Conservation (phyloP, 305 asterid species). For the Galium porrigens region DNA sequence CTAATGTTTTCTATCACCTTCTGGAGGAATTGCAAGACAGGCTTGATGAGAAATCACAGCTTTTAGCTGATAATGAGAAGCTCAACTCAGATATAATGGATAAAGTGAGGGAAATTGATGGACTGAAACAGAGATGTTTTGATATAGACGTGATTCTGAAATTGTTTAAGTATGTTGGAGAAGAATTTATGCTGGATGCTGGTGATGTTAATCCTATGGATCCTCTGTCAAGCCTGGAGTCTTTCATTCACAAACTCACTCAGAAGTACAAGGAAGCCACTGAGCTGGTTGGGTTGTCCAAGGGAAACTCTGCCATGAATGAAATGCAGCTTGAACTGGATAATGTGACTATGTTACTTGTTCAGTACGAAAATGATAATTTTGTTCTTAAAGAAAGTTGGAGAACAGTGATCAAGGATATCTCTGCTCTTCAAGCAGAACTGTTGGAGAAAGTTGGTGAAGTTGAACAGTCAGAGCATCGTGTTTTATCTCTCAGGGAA, state of each 20-base stretch:
- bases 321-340: conserved; percentile 52
- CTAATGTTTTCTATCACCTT: conserved; percentile 30
- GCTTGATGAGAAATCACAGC: conserved; percentile 40
- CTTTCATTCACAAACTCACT: conserved; percentile 43
- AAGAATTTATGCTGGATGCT: conserved; percentile 40
- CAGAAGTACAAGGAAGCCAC: conserved; percentile 48
- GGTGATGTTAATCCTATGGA: conserved; percentile 25
- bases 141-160: conserved; percentile 35
- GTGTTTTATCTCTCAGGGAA: conserved; percentile 80
- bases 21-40: conserved; percentile 38
- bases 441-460: conserved; percentile 54
- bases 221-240: conserved; percentile 44
- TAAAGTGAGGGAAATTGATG: conserved; percentile 38
- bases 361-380: conserved; percentile 57
- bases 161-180: conserved; percentile 48
- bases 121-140: conserved; percentile 36
- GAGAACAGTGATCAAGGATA: conserved; percentile 42
- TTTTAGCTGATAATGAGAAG: conserved; percentile 39
- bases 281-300: conserved; percentile 33
- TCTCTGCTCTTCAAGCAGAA: conserved; percentile 35
- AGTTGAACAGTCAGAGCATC: conserved; percentile 77
- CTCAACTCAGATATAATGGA: conserved; percentile 43
- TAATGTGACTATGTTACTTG: conserved; percentile 32
- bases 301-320: conserved; percentile 23
- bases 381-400: conserved; percentile 45